Conservation (phyloP, 768 basidiomycete species). For the Daedaleopsis sinensis region DNA sequence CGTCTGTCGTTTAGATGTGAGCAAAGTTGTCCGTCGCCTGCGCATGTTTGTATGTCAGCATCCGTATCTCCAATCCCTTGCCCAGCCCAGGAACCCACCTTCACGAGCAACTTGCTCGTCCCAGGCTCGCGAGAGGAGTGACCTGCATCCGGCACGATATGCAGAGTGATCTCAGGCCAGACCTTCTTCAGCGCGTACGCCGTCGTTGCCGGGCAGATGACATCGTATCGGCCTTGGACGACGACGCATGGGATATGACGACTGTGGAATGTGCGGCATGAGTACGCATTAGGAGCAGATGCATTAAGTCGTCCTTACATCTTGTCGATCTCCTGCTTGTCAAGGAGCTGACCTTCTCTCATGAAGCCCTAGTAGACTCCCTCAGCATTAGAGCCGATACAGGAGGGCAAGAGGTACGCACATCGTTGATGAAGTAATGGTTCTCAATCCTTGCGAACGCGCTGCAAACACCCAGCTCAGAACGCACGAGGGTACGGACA, state of each 20-base stretch:
- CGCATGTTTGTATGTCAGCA: background rate
- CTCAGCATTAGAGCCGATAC: conserved; percentile 9
- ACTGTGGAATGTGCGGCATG: conserved; percentile 38
- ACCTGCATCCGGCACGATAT: conserved; percentile 84
- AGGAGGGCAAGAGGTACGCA: conserved; percentile 32
- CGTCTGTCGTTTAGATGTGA: conserved; percentile 27
- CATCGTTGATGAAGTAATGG: conserved; percentile 86
- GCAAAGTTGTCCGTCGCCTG: conserved; percentile 51
- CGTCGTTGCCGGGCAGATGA: conserved; percentile 84
- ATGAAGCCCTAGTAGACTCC: conserved; percentile 65
- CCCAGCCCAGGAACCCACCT: conserved; percentile 45
- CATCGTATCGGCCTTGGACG: conserved; percentile 88
- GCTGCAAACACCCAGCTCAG: conserved; percentile 39
- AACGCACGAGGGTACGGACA: background rate
- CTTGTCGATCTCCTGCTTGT: conserved; percentile 83
- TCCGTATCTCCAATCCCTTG: background rate
- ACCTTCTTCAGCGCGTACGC: conserved; percentile 82
- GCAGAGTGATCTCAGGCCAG: conserved; percentile 78
- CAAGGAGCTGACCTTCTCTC: conserved; percentile 86
- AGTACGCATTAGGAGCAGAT: background rate
- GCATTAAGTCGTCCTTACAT: conserved; percentile 52
- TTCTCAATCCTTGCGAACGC: conserved; percentile 90
- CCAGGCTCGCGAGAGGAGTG: conserved; percentile 82
- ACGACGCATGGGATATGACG: conserved; percentile 86
- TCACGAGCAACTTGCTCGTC: conserved; percentile 67